Evolutionary conservation across 2,329 filamentous ascomycete species (phyloP).

Genomic region (Colletotrichum tropicicola): DNA sequence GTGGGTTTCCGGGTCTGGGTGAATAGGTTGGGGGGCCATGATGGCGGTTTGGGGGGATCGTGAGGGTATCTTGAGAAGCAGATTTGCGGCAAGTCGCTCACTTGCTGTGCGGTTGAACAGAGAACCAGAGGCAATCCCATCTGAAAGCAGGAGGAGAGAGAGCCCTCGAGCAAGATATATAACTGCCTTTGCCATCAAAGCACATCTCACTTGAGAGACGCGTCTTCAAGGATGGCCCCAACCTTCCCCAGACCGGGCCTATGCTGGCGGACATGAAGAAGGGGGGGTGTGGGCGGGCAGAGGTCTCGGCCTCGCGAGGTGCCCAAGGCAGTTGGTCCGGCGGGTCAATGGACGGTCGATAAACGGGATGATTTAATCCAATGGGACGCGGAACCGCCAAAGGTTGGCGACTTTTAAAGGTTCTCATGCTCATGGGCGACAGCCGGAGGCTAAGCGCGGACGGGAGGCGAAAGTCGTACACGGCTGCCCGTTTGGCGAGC

Average conservation of each 20-base stretch:
- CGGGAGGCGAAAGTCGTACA: background rate
- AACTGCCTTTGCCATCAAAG: background rate
- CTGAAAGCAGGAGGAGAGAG: too few relatives aligned
- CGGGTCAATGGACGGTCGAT: background rate
- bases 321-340: background rate
- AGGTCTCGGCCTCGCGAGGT: constrained; percentile 6
- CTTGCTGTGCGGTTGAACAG: too few relatives aligned
- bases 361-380: background rate
- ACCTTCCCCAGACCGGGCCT: background rate
- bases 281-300: background rate
- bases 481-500: background rate
- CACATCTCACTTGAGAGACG: background rate
- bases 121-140: too few relatives aligned
- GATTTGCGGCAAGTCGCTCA: too few relatives aligned
- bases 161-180: background rate
- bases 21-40: background rate
- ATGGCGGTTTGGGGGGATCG: background rate
- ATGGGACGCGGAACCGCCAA: background rate
- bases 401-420: background rate
- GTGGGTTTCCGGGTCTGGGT: background rate
- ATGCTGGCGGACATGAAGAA: background rate
- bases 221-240: background rate
- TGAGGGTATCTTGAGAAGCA: background rate
- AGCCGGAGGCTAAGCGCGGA: background rate
- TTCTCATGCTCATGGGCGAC: background rate